phyloP scores from a whole-genome alignment of 2,329 filamentous ascomycete genomes.

The Alternaria gansuensis region DNA sequence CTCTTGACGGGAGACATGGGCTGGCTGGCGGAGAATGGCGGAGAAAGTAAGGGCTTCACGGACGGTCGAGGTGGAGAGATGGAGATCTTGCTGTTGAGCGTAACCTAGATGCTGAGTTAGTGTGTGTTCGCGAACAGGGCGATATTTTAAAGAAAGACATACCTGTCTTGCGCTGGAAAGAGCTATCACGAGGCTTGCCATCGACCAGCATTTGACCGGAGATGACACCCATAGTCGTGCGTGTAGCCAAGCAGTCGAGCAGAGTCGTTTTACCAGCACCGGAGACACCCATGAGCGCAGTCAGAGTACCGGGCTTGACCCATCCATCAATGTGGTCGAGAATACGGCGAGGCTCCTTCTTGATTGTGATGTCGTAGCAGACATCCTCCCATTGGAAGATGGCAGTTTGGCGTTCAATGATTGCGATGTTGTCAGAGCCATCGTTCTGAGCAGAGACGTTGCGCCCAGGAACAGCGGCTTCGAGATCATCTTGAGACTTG shows the following conservation, averaged over 20 bases:
- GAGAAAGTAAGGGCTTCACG: constrained; percentile 88
- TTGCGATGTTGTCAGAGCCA: constrained; percentile 53
- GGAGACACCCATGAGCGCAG: constrained; percentile 88
- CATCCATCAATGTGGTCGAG: constrained; percentile 88
- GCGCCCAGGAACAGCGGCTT: constrained; percentile 46
- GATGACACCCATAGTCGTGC: constrained; percentile 88
- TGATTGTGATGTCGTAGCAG: constrained; percentile 82
- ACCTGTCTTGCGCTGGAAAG: constrained; percentile 90
- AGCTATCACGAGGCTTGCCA: constrained; percentile 74
- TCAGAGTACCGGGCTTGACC: constrained; percentile 88
- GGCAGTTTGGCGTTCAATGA: constrained; percentile 71
- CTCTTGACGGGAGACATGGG: constrained; percentile 73
- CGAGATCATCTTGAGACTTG: constrained; percentile 54
- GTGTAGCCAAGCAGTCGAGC: constrained; percentile 83
- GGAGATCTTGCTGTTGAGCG: constrained; percentile 91
- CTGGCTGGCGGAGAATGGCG: constrained; percentile 84
- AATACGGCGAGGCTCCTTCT: constrained; percentile 76
- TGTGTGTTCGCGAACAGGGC: background rate
- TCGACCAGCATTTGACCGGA: constrained; percentile 87
- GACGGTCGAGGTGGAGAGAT: constrained; percentile 83
- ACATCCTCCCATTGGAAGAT: constrained; percentile 89
- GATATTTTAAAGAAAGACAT: background rate
- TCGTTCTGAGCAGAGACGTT: constrained; percentile 49
- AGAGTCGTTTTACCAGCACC: constrained; percentile 96
- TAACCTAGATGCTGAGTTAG: constrained; percentile 58